Base-by-base conservation (phyloP, 768 basidiomycete species). In the Pholiota microspora region DNA sequence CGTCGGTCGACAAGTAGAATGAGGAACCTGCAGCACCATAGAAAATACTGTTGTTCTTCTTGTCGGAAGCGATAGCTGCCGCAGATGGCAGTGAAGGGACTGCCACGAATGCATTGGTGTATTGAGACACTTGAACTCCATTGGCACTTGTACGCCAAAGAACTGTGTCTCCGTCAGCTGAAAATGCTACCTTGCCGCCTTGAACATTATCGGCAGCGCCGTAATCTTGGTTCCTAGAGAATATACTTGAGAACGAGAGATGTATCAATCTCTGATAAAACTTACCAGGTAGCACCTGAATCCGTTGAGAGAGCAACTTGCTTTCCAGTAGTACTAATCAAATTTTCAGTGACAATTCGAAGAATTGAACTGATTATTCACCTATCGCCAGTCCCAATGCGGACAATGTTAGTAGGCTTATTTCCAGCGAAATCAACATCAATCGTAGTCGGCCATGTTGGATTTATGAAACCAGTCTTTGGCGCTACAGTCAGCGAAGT, bases 51-150 rank as follows among this genome's bases (percentile, higher is more conserved):
- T 80, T 76, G 65, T 77, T 77, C 58, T 72, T 72, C 67, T 85
- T 86, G 69, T 88, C 85, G 2, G 85, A 80, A 7, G 84, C 83
- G 57, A 88, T 85, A 10, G 71, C 74, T 1, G 83, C 77, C 34
- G 63, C 67, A 2, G 78, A 72, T 0, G 85, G 84, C 3, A 87
- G 74, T 12, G 76, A 68, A 0, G 78, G 60, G 25, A 86, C 84
- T 2, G 73, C 60, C 2, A 71, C 66, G 65, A 86, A 86, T 1
- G 79, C 48, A 36, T 69, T 71, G 4, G 74, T 76, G 58, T 74
- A 76, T 46, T 78, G 77, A 8, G 83, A 85, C 2, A 84, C 78
- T 54, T 75, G 65, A 21, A 83, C 76, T 31, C 82, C 80, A 44
- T 77, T 76, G 34, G 67, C 59, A 12, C 64, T 65, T 10, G 80